Evolutionary conservation across 2,329 filamentous ascomycete genomes (phyloP), one percentile per base, ranked within the genome.

Genomic region (Cytospora schulzeri): DNA sequence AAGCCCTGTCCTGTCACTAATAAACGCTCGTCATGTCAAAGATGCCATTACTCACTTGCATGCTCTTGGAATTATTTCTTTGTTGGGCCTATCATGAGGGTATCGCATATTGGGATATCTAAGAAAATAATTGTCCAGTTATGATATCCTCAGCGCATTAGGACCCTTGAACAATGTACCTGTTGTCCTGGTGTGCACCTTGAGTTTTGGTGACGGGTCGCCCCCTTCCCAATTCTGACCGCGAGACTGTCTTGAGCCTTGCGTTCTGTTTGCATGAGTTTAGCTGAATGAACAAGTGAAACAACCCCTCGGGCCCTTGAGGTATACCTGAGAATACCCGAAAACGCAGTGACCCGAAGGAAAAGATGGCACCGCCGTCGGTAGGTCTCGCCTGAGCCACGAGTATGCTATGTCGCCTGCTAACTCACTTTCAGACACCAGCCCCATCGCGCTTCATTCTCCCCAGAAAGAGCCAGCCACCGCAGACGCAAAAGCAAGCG

Each of bases 371-470:
- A n/a, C 65, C 65, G 29, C 65, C 65, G 4, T 57, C 58, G 26
- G 65, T 65, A 7, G 56, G 62, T 57, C 14, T 28, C n/a, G 11
- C 12, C 19, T 50, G 19, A 11, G 1, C 15, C 11, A 19, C 14
- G 17, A 48, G 11, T 35, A 12, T 9, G 24, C 28, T 11, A 19
- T 3, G 6, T 55, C 45, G 9, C 52, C 19, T 48, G n/a, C 48
- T 48, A 28, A 60, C 24, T 57, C 22, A 26, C 14, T 2, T 6
- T 14, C 55, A 73, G 70, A 73, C 71, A 38, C 71, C 70, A 22
- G 71, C 69, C 29, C 67, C 71, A 24, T 69, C 71, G 48, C 71
- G 70, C 14, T 74, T 73, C 58, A 65, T 73, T 33, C 57, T 61
- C n/a, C 65, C 70, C 14, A 72, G 70, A 35, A 66, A 68, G 45